A percentile compares a stretch with the other conserved stretches of the same genome.
phyloP scores from a whole-genome alignment of 2,329 filamentous ascomycete genomes.

The Fusarium veterinarium region DNA sequence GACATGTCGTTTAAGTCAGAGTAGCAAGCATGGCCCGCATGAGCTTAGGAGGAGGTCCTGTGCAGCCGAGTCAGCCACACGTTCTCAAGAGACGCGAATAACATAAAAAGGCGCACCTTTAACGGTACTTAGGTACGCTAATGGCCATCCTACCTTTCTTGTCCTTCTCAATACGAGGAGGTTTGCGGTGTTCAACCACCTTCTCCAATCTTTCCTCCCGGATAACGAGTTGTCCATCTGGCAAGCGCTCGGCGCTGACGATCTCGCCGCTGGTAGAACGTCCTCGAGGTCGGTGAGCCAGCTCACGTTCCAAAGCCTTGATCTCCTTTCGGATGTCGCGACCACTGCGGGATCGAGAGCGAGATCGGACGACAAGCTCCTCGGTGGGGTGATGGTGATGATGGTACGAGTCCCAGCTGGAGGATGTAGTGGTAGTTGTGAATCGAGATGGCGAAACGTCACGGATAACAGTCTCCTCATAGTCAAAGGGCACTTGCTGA shows the following conservation, averaged over 20 bases:
- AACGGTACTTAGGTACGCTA: constrained; percentile 78
- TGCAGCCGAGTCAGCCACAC: constrained; percentile 48
- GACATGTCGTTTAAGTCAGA: constrained; percentile 63
- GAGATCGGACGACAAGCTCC: constrained; percentile 57
- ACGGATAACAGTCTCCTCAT: constrained; percentile 61
- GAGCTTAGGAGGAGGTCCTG: constrained; percentile 72
- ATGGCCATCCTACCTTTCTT: constrained; percentile 96
- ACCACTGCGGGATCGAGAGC: constrained; percentile 60
- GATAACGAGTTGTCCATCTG: constrained; percentile 71
- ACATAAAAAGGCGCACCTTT: constrained; percentile 60
- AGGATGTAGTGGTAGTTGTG: constrained; percentile 53
- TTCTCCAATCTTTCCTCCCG: constrained; percentile 70
- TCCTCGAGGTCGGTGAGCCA: constrained; percentile 52
- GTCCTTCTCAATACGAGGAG: constrained; percentile 83
- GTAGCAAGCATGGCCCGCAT: constrained; percentile 78
- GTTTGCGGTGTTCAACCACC: constrained; percentile 64
- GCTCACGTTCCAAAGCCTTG: constrained; percentile 70
- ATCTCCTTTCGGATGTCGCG: constrained; percentile 80
- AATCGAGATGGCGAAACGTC: constrained; percentile 61
- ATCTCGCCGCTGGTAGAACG: constrained; percentile 61
- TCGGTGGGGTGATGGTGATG: constrained; percentile 46
- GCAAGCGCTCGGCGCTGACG: constrained; percentile 66
- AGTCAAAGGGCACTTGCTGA: constrained; percentile 51
- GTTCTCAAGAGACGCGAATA: constrained; percentile 30
- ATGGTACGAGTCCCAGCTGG: constrained; percentile 48